Evolutionary conservation across 352 stramenopile genomes (phyloP), one percentile per base, ranked within the genome.

Genomic region (Phytophthora melonis): DNA sequence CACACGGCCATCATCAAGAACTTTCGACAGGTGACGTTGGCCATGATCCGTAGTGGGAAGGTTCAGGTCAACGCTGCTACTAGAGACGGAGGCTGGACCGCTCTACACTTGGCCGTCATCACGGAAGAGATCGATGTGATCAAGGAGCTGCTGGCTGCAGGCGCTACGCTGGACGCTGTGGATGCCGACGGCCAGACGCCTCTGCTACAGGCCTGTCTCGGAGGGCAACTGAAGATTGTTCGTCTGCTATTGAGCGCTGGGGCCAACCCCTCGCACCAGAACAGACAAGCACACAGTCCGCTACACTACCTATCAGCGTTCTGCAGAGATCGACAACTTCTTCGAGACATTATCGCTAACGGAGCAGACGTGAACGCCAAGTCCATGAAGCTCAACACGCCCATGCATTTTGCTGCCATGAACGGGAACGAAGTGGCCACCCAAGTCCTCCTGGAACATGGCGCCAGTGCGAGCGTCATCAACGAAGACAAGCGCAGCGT

Each of bases 401-500:
- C 87, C 14, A 72, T 93, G 66, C 86, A 93, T 49, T 93, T 94
- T 58, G 87, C 87, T 21, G 87, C 87, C 2, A 92, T 93, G 84
- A 92, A 90, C 57, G 84, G 86, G 36, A 92, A 94, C 49, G 84
- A 91, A 58, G 77, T 93, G 5, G 86, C 84, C 5, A 88, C 83
- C 0, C 68, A 79, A 45, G 76, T 93, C 3, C 74, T 94, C 2
- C 63, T 93, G 2, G 77, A 81, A 1, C 63, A 92, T 43, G 87
- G 86, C n/a, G 87, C 86, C 0, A 91, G 80, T 54, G 69, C 82
- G 4, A 92, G 78, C 30, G 77, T 81, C 32, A 90, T 90, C 58
- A 93, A 94, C 63, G 87, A 93, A 68, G 87, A 93, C 70, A 93
- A 92, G 61, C 76, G 79, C 30, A 94, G 80, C 41, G 86, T 91